Conservation (phyloP, 1,284 basidiomycete genomes). For the Austropuccinia psidii region DNA sequence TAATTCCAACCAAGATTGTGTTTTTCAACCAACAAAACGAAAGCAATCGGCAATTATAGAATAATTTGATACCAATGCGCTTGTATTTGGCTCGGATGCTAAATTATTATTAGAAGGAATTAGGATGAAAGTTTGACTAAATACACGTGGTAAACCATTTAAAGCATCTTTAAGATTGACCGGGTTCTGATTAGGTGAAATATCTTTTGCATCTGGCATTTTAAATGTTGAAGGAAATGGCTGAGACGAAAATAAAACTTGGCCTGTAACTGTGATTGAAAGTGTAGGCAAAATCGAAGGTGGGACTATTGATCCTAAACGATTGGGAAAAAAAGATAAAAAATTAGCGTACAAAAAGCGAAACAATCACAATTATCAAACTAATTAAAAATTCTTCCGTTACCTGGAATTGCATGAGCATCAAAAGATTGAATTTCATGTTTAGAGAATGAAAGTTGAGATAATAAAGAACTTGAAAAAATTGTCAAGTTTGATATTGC, state of each 20-base stretch:
- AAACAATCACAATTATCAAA: not conserved
- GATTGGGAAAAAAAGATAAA: not conserved
- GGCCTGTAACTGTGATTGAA: constrained; percentile 11
- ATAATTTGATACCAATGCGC: not conserved
- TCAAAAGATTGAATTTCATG: constrained; percentile 34
- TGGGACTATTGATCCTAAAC: not conserved
- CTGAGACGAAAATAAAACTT: constrained; percentile 12
- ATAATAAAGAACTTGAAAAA: constrained; percentile 1
- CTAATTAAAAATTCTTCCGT: not conserved
- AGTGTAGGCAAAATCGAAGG: constrained; percentile 1
- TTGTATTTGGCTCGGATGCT: not conserved
- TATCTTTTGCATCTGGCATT: constrained; percentile 18
- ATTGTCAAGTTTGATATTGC: not conserved
- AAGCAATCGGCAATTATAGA: constrained; percentile 25
- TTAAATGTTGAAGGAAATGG: constrained; percentile 6
- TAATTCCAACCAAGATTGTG: no score
- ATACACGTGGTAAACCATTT: constrained; percentile 21
- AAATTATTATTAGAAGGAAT: not conserved
- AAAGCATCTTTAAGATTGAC: not conserved
- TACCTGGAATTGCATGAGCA: constrained; percentile 21
- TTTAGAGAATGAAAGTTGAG: constrained; percentile 26
- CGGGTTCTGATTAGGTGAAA: not conserved
- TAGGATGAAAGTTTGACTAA: constrained; percentile 33
- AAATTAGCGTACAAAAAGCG: not conserved
- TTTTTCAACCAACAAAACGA: constrained; percentile 36